Evolutionary conservation across 495 filamentous ascomycete genomes (phyloP).

Genomic region (Podospora pseudoanserina): DNA sequence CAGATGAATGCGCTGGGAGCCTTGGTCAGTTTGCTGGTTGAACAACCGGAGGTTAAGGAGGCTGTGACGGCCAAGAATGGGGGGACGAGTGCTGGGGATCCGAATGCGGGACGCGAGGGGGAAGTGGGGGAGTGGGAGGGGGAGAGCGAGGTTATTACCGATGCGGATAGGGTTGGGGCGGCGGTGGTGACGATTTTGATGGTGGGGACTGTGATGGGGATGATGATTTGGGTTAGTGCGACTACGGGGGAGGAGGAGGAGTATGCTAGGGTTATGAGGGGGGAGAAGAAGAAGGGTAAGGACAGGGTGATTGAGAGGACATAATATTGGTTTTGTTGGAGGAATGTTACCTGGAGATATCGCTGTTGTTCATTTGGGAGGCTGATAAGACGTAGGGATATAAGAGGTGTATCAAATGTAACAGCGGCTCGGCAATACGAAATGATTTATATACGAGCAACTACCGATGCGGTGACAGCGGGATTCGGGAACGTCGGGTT

Average conservation of each 20-base stretch:
- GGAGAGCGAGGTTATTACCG: slow-evolving; percentile 29
- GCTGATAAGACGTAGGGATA: neutral
- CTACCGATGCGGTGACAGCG: neutral
- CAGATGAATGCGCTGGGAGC: slow-evolving; percentile 65
- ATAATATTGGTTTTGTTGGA: neutral
- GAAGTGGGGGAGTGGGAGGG: slow-evolving; percentile 6
- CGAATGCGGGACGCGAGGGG: slow-evolving; percentile 18
- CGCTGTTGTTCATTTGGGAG: neutral
- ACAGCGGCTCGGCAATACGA: neutral
- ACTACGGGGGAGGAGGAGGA: neutral
- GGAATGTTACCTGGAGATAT: neutral
- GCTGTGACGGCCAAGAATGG: slow-evolving; percentile 22
- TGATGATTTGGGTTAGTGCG: slow-evolving; percentile 15
- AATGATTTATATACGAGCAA: neutral
- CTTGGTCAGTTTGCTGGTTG: slow-evolving; percentile 51
- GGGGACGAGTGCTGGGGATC: slow-evolving; percentile 25
- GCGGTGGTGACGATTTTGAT: slow-evolving; percentile 51
- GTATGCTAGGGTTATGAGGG: neutral
- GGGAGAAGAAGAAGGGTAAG: neutral
- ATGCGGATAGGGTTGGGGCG: slow-evolving; percentile 54
- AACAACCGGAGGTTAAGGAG: neutral
- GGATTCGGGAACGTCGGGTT: neutral
- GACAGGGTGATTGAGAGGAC: neutral
- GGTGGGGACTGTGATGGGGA: slow-evolving; percentile 21
- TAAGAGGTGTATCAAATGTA: neutral